These are phyloP conservation scores for Botryotinia convoluta DNA, from an alignment of 2,329 filamentous ascomycete genomes.

Conservation along the genomic window DNA sequence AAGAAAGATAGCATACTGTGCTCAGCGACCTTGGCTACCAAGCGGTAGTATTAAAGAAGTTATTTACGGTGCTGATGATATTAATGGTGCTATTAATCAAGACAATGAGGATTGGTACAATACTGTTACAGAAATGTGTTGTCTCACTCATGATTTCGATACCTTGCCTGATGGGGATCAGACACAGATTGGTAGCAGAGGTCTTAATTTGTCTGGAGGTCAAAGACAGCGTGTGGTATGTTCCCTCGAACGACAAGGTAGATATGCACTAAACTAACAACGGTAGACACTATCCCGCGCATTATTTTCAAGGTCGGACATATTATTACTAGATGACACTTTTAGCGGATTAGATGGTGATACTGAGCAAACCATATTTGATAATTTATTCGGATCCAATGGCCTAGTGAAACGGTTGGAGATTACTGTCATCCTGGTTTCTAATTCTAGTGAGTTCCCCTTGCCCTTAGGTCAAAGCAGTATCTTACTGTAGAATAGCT, in stretches of 20 bases:
- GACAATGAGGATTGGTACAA: conserved; percentile 37
- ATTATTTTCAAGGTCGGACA: conserved; percentile 42
- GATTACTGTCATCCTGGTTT: conserved; percentile 46
- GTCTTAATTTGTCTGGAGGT: conserved; percentile 46
- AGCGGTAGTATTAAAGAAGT: conserved; percentile 38
- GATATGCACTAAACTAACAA: background rate
- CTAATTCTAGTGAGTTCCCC: conserved; percentile 40
- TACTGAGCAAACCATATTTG: conserved; percentile 45
- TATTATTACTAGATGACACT: conserved; percentile 48
- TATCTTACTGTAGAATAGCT: conserved; percentile 31
- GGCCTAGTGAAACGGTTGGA: conserved; percentile 44
- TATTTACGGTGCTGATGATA: conserved; percentile 33
- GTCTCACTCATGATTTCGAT: conserved; percentile 33
- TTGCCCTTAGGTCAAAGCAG: background rate
- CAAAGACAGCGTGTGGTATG: conserved; percentile 44
- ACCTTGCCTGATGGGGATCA: conserved; percentile 40
- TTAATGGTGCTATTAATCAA: conserved; percentile 28
- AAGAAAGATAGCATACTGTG: conserved; percentile 39
- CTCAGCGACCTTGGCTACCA: conserved; percentile 42
- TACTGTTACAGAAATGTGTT: conserved; percentile 33
- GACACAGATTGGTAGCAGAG: conserved; percentile 44
- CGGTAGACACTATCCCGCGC: conserved; percentile 45
- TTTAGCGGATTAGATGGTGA: conserved; percentile 47
- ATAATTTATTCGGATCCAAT: conserved; percentile 41
- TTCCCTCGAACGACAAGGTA: background rate